Conservation (phyloP, 1,284 basidiomycete genomes). For the Tilletia caries region DNA sequence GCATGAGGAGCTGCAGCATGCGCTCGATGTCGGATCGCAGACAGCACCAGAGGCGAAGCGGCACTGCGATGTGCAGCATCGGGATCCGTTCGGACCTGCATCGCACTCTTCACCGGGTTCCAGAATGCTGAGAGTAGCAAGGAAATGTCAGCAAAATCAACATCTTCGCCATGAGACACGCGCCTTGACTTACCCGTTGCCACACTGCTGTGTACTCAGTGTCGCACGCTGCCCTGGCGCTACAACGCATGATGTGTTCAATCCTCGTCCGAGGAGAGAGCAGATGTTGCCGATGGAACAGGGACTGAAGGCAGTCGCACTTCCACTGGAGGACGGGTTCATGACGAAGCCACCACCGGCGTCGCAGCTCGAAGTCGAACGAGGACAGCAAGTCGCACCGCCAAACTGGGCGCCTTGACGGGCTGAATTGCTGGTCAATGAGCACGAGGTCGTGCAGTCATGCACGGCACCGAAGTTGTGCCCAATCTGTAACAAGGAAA, state of each 20-base stretch:
- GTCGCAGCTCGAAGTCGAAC: slow-evolving; percentile 64
- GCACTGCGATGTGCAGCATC: slow-evolving; percentile 75
- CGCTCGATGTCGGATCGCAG: slow-evolving; percentile 74
- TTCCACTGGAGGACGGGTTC: slow-evolving; percentile 47
- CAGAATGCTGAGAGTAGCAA: slow-evolving; percentile 51
- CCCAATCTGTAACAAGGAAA: slow-evolving; percentile 42
- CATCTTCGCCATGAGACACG: not conserved
- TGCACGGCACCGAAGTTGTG: slow-evolving; percentile 87
- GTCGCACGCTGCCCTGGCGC: slow-evolving; percentile 31
- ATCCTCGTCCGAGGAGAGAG: slow-evolving; percentile 45
- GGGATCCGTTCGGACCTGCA: slow-evolving; percentile 67
- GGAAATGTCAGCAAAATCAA: not conserved
- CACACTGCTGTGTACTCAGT: slow-evolving; percentile 44
- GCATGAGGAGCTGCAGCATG: slow-evolving; percentile 74
- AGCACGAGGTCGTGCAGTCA: slow-evolving; percentile 64
- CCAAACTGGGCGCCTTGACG: slow-evolving; percentile 22
- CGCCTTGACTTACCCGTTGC: slow-evolving; percentile 33
- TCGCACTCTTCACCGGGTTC: slow-evolving; percentile 78
- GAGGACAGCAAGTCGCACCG: slow-evolving; percentile 67
- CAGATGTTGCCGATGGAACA: slow-evolving; percentile 86
- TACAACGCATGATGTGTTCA: slow-evolving; percentile 53
- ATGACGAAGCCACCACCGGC: slow-evolving; percentile 56
- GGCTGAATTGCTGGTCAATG: slow-evolving; percentile 53
- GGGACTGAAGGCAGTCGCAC: slow-evolving; percentile 69
- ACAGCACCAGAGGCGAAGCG: slow-evolving; percentile 69